A percentile compares a stretch with the other conserved stretches of the same genome.
phyloP scores from a whole-genome alignment of 2,329 filamentous ascomycete genomes.

The Sarocladium kiliense region DNA sequence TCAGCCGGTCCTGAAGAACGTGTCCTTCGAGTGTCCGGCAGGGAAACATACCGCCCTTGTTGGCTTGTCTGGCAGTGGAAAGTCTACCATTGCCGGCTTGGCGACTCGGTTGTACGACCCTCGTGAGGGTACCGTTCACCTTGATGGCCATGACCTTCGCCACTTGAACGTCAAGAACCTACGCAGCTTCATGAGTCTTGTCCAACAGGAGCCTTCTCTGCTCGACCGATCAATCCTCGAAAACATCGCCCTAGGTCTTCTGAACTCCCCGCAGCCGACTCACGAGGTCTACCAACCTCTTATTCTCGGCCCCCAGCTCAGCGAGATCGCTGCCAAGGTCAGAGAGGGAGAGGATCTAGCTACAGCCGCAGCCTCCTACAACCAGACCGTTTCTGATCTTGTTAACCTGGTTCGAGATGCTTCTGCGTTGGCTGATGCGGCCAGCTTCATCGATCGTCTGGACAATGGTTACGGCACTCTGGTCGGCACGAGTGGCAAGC shows the following conservation, averaged over 20 bases:
- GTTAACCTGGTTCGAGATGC: constrained; percentile 44
- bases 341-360: constrained; percentile 42
- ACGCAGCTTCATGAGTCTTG: constrained; percentile 36
- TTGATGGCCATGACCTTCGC: constrained; percentile 44
- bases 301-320: constrained; percentile 44
- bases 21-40: constrained; percentile 29
- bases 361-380: constrained; percentile 35
- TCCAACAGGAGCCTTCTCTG: constrained; percentile 41
- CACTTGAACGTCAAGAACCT: constrained; percentile 33
- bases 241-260: constrained; percentile 47
- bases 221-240: constrained; percentile 42
- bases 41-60: constrained; percentile 27
- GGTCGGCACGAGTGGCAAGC: constrained; percentile 47
- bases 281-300: constrained; percentile 31
- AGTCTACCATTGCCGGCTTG: constrained; percentile 51
- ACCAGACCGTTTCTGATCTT: constrained; percentile 43
- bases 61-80: constrained; percentile 53
- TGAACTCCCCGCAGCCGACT: constrained; percentile 33
- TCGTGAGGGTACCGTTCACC: constrained; percentile 37
- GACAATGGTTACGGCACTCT: constrained; percentile 49
- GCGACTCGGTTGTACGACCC: constrained; percentile 55
- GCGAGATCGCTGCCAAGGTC: constrained; percentile 45
- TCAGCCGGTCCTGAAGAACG: constrained; percentile 25
- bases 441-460: constrained; percentile 47
- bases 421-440: constrained; percentile 53